phyloP scores from a whole-genome alignment of 805 yeast genomes.

The Starmerella potacharoeniae region DNA sequence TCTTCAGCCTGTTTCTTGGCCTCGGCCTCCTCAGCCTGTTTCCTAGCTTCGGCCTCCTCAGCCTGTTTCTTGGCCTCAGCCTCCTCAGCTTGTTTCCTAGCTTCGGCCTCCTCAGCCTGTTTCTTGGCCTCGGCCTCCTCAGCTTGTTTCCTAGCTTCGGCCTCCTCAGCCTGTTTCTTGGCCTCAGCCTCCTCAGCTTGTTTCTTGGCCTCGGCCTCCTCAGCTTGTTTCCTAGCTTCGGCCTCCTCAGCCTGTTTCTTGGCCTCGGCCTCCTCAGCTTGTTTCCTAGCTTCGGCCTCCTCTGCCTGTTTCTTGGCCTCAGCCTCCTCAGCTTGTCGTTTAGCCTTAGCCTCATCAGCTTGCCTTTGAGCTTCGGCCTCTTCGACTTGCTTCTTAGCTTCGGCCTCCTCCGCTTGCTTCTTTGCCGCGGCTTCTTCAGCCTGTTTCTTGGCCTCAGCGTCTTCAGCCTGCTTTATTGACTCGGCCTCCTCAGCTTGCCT shows the following conservation, averaged over 20 bases:
- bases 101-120: not conserved
- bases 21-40: not conserved
- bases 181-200: not conserved
- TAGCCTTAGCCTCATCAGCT: not conserved
- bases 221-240: slow-evolving; percentile 1
- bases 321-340: not conserved
- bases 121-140: not conserved
- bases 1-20: not conserved
- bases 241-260: slow-evolving; percentile 6
- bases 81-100: not conserved
- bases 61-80: not conserved
- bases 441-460: slow-evolving; percentile 15
- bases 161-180: not conserved
- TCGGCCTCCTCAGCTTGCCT: not conserved
- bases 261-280: slow-evolving; percentile 1
- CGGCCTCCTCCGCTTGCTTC: slow-evolving; percentile 7
- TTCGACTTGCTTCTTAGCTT: not conserved
- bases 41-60: not conserved
- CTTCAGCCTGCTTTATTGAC: not conserved
- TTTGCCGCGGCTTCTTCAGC: slow-evolving; percentile 38
- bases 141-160: not conserved
- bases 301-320: slow-evolving; percentile 5
- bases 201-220: slow-evolving; percentile 1
- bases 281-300: not conserved
- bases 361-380: not conserved